Base-by-base conservation (phyloP, 805 yeast genomes). In the Wickerhamomyces alni region DNA sequence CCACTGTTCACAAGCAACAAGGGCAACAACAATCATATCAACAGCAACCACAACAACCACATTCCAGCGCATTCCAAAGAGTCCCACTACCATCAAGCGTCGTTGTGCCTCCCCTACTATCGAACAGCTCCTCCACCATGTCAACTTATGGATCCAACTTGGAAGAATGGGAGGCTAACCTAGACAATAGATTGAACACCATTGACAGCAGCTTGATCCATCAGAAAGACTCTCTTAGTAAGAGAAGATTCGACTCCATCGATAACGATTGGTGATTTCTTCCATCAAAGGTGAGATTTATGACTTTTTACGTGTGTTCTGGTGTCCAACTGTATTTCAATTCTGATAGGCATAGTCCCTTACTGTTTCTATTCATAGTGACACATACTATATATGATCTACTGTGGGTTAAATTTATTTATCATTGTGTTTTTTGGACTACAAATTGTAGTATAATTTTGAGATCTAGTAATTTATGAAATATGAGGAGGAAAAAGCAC, bases 91-190 rank as follows among this genome's bases (percentile, higher is more conserved):
- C 67, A 25, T 45, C 55, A 2, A 48, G 57, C 38, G 51, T 52
- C 5, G 55, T 53, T 13, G 56, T 54, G 4, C 61, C 66, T 28
- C 66, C 66, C 21, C 51, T 65, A 57, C 43, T 64, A 37, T 56
- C 59, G 25, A 59, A 61, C 43, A 47, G 63, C n/a, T 50, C 61
- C 2, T 50, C 65, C 9, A 46, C 55, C 17, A 52, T 57, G 22
- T 50, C 66, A 10, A 47, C 61, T 17, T 58, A 59, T 28, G 58
- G 61, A 3, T 63, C 69, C 13, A 59, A 62, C 34, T 42, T 65
- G 17, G 68, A 63, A 39, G 62, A 61, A 52, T 65, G 70, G 70
- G 69, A 65, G 41, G 53, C 49, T 36, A 53, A 55, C 41, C 51
- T 65, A 41, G 67, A 65, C 28, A 50, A 49, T 33, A 55, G 67